Evolutionary conservation across 1,284 basidiomycete species (phyloP).

Genomic region (Cerioporus squamosus): DNA sequence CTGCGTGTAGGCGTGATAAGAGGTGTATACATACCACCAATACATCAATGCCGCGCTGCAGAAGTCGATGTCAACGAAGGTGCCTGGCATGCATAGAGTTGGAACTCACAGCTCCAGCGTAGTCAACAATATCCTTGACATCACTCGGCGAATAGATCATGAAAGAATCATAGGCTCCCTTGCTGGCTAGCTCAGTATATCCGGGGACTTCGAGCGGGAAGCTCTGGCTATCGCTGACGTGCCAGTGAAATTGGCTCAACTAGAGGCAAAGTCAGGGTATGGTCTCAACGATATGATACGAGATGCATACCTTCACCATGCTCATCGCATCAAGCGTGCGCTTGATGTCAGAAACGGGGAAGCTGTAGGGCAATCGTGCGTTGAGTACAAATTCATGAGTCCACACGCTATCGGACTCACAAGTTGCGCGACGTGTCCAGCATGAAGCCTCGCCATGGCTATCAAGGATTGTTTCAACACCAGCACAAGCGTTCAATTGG

Average conservation of each 20-base stretch:
- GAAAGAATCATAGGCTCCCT: slow-evolving; percentile 67
- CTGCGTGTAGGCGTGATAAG: not conserved
- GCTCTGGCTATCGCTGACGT: slow-evolving; percentile 73
- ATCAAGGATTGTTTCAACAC: not conserved
- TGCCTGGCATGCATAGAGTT: not conserved
- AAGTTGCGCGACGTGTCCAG: slow-evolving; percentile 79
- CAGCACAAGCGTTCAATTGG: not conserved
- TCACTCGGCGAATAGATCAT: slow-evolving; percentile 65
- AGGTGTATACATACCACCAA: slow-evolving; percentile 44
- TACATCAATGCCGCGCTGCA: slow-evolving; percentile 78
- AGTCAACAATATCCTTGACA: slow-evolving; percentile 65
- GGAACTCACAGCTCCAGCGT: slow-evolving; percentile 66
- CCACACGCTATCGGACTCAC: slow-evolving; percentile 11
- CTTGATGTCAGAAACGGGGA: slow-evolving; percentile 67
- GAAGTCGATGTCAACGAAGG: not conserved
- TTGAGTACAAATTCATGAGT: not conserved
- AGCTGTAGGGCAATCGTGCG: slow-evolving; percentile 42
- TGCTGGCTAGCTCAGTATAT: slow-evolving; percentile 60
- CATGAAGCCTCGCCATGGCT: slow-evolving; percentile 81
- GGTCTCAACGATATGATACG: too few species aligned
- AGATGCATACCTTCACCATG: slow-evolving; percentile 67
- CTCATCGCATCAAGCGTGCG: slow-evolving; percentile 85
- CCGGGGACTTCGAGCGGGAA: slow-evolving; percentile 74
- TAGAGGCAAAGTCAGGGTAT: slow-evolving; percentile 24
- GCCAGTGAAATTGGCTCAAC: slow-evolving; percentile 82